These are phyloP conservation scores for Dryas integrifolia DNA, from an alignment of 331 rosid species.

Conservation along the genomic window DNA sequence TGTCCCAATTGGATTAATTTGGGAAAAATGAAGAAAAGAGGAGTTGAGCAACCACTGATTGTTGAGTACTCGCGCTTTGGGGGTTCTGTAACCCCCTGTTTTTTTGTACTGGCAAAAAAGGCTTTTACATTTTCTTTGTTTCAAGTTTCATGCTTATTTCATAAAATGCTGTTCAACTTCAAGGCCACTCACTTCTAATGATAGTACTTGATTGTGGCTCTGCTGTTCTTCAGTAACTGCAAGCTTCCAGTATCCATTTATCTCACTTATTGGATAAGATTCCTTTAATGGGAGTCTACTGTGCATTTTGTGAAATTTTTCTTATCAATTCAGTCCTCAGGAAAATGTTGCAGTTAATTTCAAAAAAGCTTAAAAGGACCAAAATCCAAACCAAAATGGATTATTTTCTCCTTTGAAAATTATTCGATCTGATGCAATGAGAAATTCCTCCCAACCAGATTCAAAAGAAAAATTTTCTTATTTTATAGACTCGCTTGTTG, in stretches of 20 bases:
- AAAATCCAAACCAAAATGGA: too few relatives aligned
- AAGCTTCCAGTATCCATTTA: background rate
- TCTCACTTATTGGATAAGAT: background rate
- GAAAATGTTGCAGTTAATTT: background rate
- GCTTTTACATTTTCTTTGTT: background rate
- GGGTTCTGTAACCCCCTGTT: background rate
- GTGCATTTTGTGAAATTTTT: background rate
- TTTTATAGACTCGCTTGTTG: too few relatives aligned
- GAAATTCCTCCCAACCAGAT: too few relatives aligned
- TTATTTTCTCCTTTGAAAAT: too few relatives aligned
- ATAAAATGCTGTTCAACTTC: background rate
- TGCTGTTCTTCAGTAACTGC: background rate
- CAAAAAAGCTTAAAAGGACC: too few relatives aligned
- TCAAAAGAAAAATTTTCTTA: too few relatives aligned
- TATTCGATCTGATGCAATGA: too few relatives aligned
- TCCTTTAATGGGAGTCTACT: background rate
- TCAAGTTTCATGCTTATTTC: background rate
- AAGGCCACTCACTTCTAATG: background rate
- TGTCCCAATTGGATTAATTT: slow-evolving; percentile 66
- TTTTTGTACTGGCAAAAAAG: background rate
- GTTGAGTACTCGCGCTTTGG: background rate
- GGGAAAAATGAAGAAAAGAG: background rate
- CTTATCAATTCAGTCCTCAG: background rate
- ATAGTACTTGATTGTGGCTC: background rate
- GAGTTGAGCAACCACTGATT: background rate